A percentile compares a stretch with the other conserved stretches of the same genome.
Conservation (phyloP, 1,139 yeast species). For the Blastobotrys apis region DNA sequence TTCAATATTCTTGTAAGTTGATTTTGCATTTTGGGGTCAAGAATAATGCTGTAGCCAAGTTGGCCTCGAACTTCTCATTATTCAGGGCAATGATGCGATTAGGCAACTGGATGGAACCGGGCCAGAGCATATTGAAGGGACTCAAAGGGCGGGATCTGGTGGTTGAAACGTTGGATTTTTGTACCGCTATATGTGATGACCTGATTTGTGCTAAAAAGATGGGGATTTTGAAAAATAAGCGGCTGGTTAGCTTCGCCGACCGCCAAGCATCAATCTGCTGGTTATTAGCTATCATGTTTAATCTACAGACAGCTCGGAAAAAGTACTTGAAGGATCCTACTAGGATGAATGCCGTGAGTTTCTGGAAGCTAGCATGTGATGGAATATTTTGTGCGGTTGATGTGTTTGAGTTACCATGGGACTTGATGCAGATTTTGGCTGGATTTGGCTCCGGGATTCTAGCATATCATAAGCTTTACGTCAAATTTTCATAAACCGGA, state of each 20-base stretch:
- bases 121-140: slow-evolving; percentile 17
- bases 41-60: slow-evolving; percentile 19
- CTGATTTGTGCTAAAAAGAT: slow-evolving; percentile 29
- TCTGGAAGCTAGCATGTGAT: slow-evolving; percentile 27
- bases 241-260: slow-evolving; percentile 23
- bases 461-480: slow-evolving; percentile 29
- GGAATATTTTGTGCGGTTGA: slow-evolving; percentile 30
- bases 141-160: slow-evolving; percentile 12
- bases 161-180: slow-evolving; percentile 25
- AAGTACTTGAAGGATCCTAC: slow-evolving; percentile 14
- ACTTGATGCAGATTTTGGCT: slow-evolving; percentile 25
- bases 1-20: slow-evolving; percentile 31
- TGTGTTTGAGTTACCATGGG: slow-evolving; percentile 23
- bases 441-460: slow-evolving; percentile 29
- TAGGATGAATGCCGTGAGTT: slow-evolving; percentile 16
- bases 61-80: slow-evolving; percentile 30
- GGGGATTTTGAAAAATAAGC: slow-evolving; percentile 23
- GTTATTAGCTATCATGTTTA: slow-evolving; percentile 27
- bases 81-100: slow-evolving; percentile 33
- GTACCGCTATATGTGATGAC: slow-evolving; percentile 33
- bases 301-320: slow-evolving; percentile 20
- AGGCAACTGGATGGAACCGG: slow-evolving; percentile 32
- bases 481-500: slow-evolving; percentile 11
- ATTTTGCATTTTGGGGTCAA: slow-evolving; percentile 22
- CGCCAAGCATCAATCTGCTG: slow-evolving; percentile 29